Conservation (phyloP, 495 filamentous ascomycete genomes). For the Talaromyces proteolyticus region DNA sequence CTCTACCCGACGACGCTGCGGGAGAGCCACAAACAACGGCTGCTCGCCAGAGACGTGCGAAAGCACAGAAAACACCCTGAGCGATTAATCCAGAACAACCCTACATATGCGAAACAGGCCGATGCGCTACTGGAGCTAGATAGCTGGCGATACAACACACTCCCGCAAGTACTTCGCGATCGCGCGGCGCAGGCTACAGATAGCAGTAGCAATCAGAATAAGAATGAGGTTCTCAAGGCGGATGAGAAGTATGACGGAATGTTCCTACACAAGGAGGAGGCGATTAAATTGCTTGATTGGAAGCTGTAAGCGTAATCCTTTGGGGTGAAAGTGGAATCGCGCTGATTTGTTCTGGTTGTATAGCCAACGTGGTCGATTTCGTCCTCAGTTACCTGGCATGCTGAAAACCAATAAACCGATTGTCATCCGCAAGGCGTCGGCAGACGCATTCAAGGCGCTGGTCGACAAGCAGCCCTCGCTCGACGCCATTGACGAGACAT, state of each 20-base stretch:
- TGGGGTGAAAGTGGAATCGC: background rate
- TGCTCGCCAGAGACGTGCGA: background rate
- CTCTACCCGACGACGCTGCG: slow-evolving; percentile 25
- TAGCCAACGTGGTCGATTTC: slow-evolving; percentile 60
- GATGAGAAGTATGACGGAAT: background rate
- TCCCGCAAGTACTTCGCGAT: slow-evolving; percentile 15
- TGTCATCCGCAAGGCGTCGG: slow-evolving; percentile 34
- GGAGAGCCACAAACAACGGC: slow-evolving; percentile 18
- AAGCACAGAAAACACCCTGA: slow-evolving; percentile 15
- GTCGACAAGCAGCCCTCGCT: slow-evolving; percentile 4
- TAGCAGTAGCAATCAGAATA: background rate
- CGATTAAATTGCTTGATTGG: slow-evolving; percentile 59
- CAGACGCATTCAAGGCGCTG: slow-evolving; percentile 35
- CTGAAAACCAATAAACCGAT: slow-evolving; percentile 52
- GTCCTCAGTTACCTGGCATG: slow-evolving; percentile 62
- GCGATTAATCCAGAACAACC: slow-evolving; percentile 5
- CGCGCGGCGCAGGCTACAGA: slow-evolving; percentile 6
- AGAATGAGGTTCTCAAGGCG: slow-evolving; percentile 1
- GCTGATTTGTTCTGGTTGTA: background rate
- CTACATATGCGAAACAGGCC: slow-evolving; percentile 8
- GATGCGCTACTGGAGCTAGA: slow-evolving; percentile 22
- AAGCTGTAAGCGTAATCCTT: slow-evolving; percentile 57
- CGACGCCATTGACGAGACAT: slow-evolving; percentile 16
- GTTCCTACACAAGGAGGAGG: slow-evolving; percentile 25
- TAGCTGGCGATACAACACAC: slow-evolving; percentile 26